Evolutionary conservation across 768 basidiomycete species (phyloP), one percentile per base, ranked within the genome.

Genomic region (Sporobolomyces phaffii): DNA sequence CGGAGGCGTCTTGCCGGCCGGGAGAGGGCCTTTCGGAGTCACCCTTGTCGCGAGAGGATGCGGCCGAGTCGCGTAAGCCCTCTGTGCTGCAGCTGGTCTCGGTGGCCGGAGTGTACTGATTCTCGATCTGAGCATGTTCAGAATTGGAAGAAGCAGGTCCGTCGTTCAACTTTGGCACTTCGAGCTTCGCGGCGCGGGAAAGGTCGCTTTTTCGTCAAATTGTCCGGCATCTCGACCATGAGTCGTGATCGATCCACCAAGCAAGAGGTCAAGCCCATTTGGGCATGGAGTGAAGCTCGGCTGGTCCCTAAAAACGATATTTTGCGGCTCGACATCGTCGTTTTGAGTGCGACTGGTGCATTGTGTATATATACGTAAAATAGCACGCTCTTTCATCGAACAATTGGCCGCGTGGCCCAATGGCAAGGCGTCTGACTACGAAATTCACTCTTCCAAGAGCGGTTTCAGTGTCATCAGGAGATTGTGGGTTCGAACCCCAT

Each of bases 1-100:
- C 1, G 60, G 40, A 6, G 61, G 62, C 3, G 47, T 62, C 14
- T 28, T 13, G 14, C 56, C 44, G 11, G 61, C 64, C 15, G 61
- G 57, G 0, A 70, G 52, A n/a, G 69, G 64, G 0, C 69, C 69
- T 14, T 15, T 24, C 17, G 65, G 69, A 1, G 69, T 71, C 0
- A 58, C 52, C 9, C 56, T 54, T 1, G 31, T 45, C 13, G 64
- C 57, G 51, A 71, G 62, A 15, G 69, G 69, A 61, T 71, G 69
- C 1, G 64, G 69, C 20, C 64, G 63, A 28, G 57, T 48, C 11
- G 64, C 51, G 40, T 47, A 56, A 9, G 54, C 33, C 36, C 52
- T 9, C 18, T 20, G 44, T 18, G 44, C 18, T 20, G 44, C 44
- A 45, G 20, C 20, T 45, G 11, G 15, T 20, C 18, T 24, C 22